phyloP scores from a whole-genome alignment of 2,329 filamentous ascomycete species.

The Cladophialophora chaetospira region DNA sequence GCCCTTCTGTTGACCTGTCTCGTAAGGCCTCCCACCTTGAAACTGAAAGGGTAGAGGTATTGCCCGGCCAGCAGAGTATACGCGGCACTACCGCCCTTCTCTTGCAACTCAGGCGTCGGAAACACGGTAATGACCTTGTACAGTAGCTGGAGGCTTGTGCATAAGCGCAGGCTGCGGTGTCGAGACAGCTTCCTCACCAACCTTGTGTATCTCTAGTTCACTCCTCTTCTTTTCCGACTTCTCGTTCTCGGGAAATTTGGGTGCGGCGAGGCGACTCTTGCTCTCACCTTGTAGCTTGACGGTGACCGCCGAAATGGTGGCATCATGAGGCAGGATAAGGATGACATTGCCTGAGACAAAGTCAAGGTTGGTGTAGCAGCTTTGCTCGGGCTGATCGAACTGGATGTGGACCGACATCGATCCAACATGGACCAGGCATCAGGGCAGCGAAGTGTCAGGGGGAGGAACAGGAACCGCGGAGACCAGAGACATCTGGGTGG shows the following conservation, averaged over 20 bases:
- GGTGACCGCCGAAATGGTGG: constrained; percentile 48
- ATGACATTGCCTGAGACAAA: constrained; percentile 49
- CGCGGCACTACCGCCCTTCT: constrained; percentile 37
- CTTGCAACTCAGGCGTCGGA: constrained; percentile 46
- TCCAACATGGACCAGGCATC: constrained; percentile 24
- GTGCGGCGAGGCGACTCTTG: constrained; percentile 46
- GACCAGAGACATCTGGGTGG: neutral
- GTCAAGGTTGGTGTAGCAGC: constrained; percentile 53
- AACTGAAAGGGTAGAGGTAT: constrained; percentile 53
- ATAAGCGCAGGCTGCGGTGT: constrained; percentile 6
- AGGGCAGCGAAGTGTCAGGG: constrained; percentile 15
- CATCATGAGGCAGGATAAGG: constrained; percentile 45
- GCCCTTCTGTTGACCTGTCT: neutral
- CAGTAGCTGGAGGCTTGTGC: constrained; percentile 41
- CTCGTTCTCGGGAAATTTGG: constrained; percentile 45
- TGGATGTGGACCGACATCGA: constrained; percentile 50
- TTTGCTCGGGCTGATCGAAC: constrained; percentile 45
- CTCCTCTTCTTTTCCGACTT: constrained; percentile 50
- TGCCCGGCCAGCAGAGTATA: constrained; percentile 50
- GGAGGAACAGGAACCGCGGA: neutral
- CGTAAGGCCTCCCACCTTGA: constrained; percentile 44
- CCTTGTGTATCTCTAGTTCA: constrained; percentile 54
- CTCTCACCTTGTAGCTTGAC: constrained; percentile 55
- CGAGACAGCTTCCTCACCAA: constrained; percentile 33
- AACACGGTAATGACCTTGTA: constrained; percentile 53